Evolutionary conservation across 2,329 filamentous ascomycete genomes (phyloP), one percentile per base, ranked within the genome.

Genomic region (Arthrocladium fulminans): DNA sequence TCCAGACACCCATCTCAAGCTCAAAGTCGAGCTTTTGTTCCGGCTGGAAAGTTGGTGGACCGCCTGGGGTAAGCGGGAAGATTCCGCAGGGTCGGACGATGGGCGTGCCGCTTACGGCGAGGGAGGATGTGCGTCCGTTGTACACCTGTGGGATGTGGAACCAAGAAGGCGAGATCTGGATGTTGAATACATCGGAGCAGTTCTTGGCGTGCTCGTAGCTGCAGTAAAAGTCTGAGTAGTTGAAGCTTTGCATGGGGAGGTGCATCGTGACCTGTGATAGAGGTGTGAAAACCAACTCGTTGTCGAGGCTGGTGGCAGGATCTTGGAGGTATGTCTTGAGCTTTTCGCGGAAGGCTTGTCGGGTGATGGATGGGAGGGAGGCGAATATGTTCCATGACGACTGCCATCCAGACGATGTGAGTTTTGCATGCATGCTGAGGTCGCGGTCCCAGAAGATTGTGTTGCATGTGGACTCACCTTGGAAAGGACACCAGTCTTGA

Each of bases 11-110:
- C 56, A 75, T 63, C 51, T 76, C 73, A 2, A 75, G 61, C 52
- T 76, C 72, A 46, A 71, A 75, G 52, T 76, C 73, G 22, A 76
- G 58, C 39, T 62, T 62, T 2, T 58, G 57, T 1, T 59, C 63
- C 0, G 71, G 61, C 2, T 67, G 67, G 50, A 69, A 71, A 4
- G 30, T 32, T 2, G 48, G 42, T 7, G 47, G 30, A 2, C 3
- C 37, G n/a, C 38, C 38, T 17, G n/a, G 22, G 9, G 41, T 23
- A 15, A 23, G 2, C 7, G 45, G 20, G 52, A 60, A 72, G 29
- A 73, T 69, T 0, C 75, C 75, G 1, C 63, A 59, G 0, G 76
- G 76, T 24, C 76, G 63, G 10, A 61, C 59, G 3, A 79, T 68
- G 0, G 65, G 65, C 8, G 71, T 48, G 10, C 48, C 48, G 3